A percentile compares a stretch with the other conserved stretches of the same genome.
Evolutionary conservation across 2,329 filamentous ascomycete species (phyloP).

Genomic region (Trichoderma cornu-damae): DNA sequence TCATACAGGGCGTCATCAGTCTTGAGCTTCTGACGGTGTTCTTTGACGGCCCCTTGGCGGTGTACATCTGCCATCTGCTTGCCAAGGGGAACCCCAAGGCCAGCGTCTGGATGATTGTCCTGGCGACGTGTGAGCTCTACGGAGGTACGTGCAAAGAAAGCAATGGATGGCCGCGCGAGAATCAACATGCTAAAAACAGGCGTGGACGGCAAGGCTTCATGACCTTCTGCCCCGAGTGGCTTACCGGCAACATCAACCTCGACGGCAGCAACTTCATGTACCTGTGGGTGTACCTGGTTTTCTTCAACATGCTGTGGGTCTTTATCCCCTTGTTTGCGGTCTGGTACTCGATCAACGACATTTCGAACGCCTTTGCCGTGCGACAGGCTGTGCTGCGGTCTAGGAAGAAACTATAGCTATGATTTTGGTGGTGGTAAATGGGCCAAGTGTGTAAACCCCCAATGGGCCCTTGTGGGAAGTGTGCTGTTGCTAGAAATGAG

Average conservation of each 20-base stretch:
- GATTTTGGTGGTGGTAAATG: background rate
- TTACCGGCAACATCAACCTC: constrained; percentile 56
- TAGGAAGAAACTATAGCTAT: constrained; percentile 32
- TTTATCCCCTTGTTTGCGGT: constrained; percentile 57
- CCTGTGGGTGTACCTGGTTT: constrained; percentile 61
- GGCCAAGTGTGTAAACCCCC: background rate
- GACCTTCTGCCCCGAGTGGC: constrained; percentile 67
- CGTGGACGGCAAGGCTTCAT: constrained; percentile 53
- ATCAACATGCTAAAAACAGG: background rate
- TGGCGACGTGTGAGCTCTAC: constrained; percentile 63
- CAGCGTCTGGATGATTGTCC: constrained; percentile 58
- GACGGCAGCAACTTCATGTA: constrained; percentile 65
- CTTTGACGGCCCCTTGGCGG: constrained; percentile 55
- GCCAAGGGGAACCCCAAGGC: constrained; percentile 49
- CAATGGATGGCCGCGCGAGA: background rate
- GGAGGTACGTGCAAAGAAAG: constrained; percentile 47
- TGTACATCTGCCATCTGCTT: constrained; percentile 57
- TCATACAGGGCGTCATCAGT: constrained; percentile 52
- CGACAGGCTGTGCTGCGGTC: constrained; percentile 18
- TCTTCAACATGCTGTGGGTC: constrained; percentile 66
- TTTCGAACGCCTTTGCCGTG: constrained; percentile 46
- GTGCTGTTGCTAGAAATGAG: too few species aligned
- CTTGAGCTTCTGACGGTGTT: constrained; percentile 63
- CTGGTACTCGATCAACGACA: constrained; percentile 50
- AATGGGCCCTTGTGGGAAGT: too few species aligned